Conservation (phyloP, 1,284 basidiomycete genomes). For the Anthracocystis setariae region DNA sequence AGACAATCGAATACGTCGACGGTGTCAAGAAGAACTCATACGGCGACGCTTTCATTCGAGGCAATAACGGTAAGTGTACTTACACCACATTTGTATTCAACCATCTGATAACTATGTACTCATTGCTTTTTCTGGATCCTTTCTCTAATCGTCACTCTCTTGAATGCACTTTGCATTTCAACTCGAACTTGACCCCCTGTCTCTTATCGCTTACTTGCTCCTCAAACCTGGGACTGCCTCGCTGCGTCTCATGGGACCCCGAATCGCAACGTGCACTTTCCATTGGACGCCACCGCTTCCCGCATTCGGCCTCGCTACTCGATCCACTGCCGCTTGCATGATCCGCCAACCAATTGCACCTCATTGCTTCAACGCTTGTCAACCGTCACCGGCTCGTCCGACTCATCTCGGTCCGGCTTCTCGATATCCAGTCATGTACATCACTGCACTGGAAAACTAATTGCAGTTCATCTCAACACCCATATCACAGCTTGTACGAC, state of each 20-base stretch:
- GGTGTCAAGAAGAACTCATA: constrained; percentile 86
- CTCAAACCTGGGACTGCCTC: background rate
- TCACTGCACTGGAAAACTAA: constrained; percentile 51
- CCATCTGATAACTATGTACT: constrained; percentile 9
- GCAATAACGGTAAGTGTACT: constrained; percentile 85
- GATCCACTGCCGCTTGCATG: background rate
- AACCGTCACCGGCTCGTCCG: background rate
- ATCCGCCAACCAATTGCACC: background rate
- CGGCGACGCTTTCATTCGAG: constrained; percentile 93
- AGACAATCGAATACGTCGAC: constrained; percentile 93
- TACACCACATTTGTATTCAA: background rate
- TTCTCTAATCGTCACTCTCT: constrained; percentile 1
- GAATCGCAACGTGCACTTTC: background rate
- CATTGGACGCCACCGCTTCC: background rate
- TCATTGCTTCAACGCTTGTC: no score
- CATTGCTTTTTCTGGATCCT: constrained; percentile 1
- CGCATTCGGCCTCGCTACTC: background rate
- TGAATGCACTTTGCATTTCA: background rate
- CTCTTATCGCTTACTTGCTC: no score
- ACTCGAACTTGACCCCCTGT: background rate
- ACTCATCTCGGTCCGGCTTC: background rate
- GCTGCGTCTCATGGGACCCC: background rate
- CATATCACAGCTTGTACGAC: background rate
- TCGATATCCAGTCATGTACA: constrained; percentile 42
- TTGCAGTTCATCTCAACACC: background rate